phyloP scores from a whole-genome alignment of 345 rosid species.

The Populus pruinosa region DNA sequence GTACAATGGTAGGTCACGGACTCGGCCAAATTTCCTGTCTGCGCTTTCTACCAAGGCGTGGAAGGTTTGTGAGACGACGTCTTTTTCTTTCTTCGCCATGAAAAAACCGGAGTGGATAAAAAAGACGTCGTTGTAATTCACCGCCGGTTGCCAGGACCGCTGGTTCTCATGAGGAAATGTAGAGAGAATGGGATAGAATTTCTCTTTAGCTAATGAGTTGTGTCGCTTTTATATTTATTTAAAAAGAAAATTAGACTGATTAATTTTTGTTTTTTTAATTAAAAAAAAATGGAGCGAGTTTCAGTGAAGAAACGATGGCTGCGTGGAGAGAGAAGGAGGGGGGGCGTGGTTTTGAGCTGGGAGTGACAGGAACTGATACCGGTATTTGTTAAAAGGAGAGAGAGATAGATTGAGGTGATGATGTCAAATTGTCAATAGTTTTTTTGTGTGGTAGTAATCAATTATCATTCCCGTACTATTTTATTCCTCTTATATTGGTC shows the following conservation, averaged over 20 bases:
- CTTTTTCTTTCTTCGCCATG: slow-evolving; percentile 42
- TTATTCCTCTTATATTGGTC: background rate
- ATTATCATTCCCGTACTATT: background rate
- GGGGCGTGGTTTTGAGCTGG: background rate
- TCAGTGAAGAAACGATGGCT: slow-evolving; percentile 11
- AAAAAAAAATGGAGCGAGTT: background rate
- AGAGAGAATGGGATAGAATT: background rate
- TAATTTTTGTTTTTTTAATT: background rate
- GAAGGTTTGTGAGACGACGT: slow-evolving; percentile 51
- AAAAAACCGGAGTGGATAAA: background rate
- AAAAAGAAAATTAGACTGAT: background rate
- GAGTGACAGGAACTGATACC: background rate
- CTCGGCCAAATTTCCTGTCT: slow-evolving; percentile 85
- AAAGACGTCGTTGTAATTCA: background rate
- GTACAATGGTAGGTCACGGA: slow-evolving; percentile 76
- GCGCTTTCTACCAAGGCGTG: slow-evolving; percentile 76
- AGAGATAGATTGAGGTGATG: background rate
- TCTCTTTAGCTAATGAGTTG: slow-evolving; percentile 14
- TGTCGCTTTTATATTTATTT: slow-evolving; percentile 20
- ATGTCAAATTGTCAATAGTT: background rate
- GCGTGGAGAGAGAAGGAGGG: background rate
- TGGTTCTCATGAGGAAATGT: slow-evolving; percentile 23
- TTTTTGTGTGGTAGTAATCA: background rate
- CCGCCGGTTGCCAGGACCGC: background rate
- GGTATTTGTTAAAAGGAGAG: background rate